A percentile compares a stretch with the other conserved stretches of the same genome.
phyloP scores from a whole-genome alignment of 2,329 filamentous ascomycete genomes.

The Hymenoscyphus repandus region DNA sequence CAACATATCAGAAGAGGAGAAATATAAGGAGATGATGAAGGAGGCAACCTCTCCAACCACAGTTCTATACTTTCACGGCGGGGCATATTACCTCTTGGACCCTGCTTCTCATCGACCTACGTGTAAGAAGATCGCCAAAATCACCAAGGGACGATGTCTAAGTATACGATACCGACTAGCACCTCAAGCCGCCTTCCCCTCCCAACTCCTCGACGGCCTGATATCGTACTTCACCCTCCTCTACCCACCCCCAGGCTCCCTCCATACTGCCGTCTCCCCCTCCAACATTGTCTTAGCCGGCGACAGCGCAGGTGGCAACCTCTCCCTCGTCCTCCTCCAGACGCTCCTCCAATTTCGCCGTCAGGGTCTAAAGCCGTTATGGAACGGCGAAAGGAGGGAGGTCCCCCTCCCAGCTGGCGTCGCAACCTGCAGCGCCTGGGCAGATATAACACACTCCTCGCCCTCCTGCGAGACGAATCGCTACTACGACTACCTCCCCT shows the following conservation, averaged over 20 bases:
- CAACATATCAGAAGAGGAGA: conserved; percentile 54
- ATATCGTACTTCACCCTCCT: conserved; percentile 66
- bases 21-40: conserved; percentile 61
- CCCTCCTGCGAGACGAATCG: conserved; percentile 49
- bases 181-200: conserved; percentile 70
- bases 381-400: conserved; percentile 52
- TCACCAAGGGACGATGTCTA: conserved; percentile 57
- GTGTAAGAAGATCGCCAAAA: conserved; percentile 56
- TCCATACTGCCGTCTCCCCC: conserved; percentile 60
- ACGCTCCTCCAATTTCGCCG: conserved; percentile 58
- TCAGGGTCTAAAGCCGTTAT: conserved; percentile 44
- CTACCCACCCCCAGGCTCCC: conserved; percentile 62
- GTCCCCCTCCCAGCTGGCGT: conserved; percentile 64
- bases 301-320: conserved; percentile 69
- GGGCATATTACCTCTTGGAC: conserved; percentile 69
- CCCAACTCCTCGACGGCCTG: conserved; percentile 67
- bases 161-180: conserved; percentile 66
- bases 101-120: conserved; percentile 59
- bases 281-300: conserved; percentile 66
- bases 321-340: conserved; percentile 62
- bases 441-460: conserved; percentile 62
- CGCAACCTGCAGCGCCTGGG: conserved; percentile 62
- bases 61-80: conserved; percentile 71
- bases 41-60: conserved; percentile 61
- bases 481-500: conserved; percentile 59